Conservation (phyloP, 352 stramenopile species). For the Globisporangium echinulatum region DNA sequence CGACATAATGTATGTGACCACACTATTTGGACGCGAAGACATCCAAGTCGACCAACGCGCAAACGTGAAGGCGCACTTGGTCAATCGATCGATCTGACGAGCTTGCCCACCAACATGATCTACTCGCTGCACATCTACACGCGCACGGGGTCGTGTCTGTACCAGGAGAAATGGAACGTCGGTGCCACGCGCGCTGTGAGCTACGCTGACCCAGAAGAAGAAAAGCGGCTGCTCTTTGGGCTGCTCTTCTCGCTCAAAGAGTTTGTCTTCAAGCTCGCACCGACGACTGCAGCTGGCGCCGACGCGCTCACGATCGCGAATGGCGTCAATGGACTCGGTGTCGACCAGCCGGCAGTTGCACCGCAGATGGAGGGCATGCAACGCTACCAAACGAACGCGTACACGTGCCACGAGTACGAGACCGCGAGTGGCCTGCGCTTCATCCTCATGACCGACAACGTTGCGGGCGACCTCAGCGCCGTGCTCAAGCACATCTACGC, state of each 20-base stretch:
- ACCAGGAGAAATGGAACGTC: slow-evolving; percentile 87
- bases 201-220: slow-evolving; percentile 80
- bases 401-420: slow-evolving; percentile 91
- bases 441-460: slow-evolving; percentile 89
- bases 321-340: slow-evolving; percentile 12
- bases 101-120: slow-evolving; percentile 52
- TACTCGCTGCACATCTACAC: slow-evolving; percentile 93
- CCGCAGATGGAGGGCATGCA: slow-evolving; percentile 52
- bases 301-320: slow-evolving; percentile 7
- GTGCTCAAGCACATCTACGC: slow-evolving; percentile 86
- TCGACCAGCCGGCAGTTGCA: slow-evolving; percentile 9
- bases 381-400: slow-evolving; percentile 82
- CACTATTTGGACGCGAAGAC: neutral
- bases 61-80: neutral
- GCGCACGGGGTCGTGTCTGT: slow-evolving; percentile 82
- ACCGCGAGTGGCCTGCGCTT: slow-evolving; percentile 86
- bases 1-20: neutral
- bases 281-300: slow-evolving; percentile 14
- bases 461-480: slow-evolving; percentile 70
- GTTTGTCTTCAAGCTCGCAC: slow-evolving; percentile 77
- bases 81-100: neutral
- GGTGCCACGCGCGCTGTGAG: slow-evolving; percentile 48
- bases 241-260: slow-evolving; percentile 91
- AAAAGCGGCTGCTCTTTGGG: slow-evolving; percentile 89
- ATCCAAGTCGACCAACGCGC: neutral